Evolutionary conservation across 495 filamentous ascomycete genomes (phyloP), one percentile per base, ranked within the genome.

Genomic region (Daldinia decipiens): DNA sequence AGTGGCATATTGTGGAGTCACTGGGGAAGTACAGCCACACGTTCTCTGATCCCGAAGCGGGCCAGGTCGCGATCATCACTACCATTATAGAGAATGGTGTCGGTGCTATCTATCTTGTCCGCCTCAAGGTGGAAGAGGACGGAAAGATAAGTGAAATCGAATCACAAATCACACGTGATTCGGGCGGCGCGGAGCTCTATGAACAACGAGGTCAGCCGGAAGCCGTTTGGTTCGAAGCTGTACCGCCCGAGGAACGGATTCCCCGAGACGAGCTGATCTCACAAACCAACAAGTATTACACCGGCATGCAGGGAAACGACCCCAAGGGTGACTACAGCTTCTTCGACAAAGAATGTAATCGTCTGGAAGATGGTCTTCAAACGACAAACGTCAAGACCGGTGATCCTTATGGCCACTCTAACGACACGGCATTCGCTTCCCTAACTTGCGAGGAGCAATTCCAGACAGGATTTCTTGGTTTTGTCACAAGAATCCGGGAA

Each of bases 391-490:
- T 72, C 9, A 64, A 72, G 53, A 59, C 50, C 12, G 69, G 73
- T 1, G 70, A 70, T 6, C 66, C 73, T 4, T 73, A 75, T 17
- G 73, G 73, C 9, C 73, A 75, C 36, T 75, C 67, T 9, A 75
- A 75, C 29, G 70, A 73, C 56, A 76, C 73, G 9, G 60, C 52
- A 17, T 76, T 76, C 31, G 66, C 70, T 8, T 66, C 70, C 1
- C 63, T 76, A 3, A 70, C 38, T 12, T 76, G 70, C 59, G 67
- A 73, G 50, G 70, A 68, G 27, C 70, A 76, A 15, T 76, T 76
- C 53, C 73, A 76, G 47, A 76, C 73, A 12, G 73, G 73, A 8
- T 76, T 76, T 53, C 67, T 76, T 13, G 73, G 70, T 4, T 76
- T 73, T 45, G 70, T 76, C 24, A 76, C 73, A 2, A 62, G 40